A percentile compares a stretch with the other conserved stretches of the same genome.
Conservation (phyloP, 2,329 filamentous ascomycete species). For the Fragosphaeria purpurea region DNA sequence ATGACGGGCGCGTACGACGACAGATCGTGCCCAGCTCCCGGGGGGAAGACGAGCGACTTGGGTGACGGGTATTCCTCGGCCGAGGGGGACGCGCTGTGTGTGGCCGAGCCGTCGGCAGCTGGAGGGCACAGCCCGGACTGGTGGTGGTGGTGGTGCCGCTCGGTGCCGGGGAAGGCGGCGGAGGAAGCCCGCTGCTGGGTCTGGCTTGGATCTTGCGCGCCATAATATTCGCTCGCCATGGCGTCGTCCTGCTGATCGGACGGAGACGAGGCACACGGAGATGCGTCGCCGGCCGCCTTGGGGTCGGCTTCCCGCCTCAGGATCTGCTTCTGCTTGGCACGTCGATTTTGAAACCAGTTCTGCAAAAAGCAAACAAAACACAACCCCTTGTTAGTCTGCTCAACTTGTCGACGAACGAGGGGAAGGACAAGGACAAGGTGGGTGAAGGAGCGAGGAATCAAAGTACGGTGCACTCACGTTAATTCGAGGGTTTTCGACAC, state of each 20-base stretch:
- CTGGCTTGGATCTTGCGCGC: constrained; percentile 21
- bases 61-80: constrained; percentile 16
- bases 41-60: constrained; percentile 11
- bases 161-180: constrained; percentile 23
- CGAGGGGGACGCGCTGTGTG: constrained; percentile 5
- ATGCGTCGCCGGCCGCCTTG: constrained; percentile 28
- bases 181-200: constrained; percentile 26
- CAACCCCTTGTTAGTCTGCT: too few species aligned
- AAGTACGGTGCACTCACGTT: constrained; percentile 35
- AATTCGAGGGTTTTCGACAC: constrained; percentile 53
- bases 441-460: not conserved
- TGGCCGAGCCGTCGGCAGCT: not conserved
- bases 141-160: constrained; percentile 4
- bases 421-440: constrained; percentile 9
- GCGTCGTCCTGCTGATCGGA: constrained; percentile 19
- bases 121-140: not conserved
- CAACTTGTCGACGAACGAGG: not conserved
- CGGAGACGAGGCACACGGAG: constrained; percentile 24
- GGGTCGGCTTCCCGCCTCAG: constrained; percentile 43
- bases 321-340: constrained; percentile 55
- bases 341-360: constrained; percentile 62
- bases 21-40: constrained; percentile 1
- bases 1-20: constrained; percentile 4
- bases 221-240: constrained; percentile 23
- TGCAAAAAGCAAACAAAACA: constrained; percentile 17